Evolutionary conservation across 495 filamentous ascomycete species (phyloP).

Genomic region (Corynascus novoguineensis): DNA sequence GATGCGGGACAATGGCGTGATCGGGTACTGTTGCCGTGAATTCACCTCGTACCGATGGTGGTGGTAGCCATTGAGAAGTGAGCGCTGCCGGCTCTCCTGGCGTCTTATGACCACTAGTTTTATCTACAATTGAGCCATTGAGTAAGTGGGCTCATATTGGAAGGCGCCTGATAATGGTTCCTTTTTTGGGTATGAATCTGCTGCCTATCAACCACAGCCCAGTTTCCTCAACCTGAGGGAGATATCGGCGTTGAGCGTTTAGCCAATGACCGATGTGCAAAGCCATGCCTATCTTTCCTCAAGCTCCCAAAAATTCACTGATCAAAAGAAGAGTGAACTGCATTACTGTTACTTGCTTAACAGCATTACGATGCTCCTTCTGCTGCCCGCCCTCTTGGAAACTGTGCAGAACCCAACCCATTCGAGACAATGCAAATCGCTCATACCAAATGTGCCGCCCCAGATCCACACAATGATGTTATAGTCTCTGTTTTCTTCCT

Average conservation of each 20-base stretch:
- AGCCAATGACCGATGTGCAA: no score
- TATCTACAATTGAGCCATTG: no score
- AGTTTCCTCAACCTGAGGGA: no score
- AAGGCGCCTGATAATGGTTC: no score
- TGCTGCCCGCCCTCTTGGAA: background rate
- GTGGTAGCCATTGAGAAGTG: background rate
- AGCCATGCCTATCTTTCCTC: no score
- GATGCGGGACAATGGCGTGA: background rate
- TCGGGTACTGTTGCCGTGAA: background rate
- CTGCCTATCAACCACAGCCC: no score
- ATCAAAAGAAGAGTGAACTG: background rate
- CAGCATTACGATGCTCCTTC: background rate
- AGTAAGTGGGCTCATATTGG: no score
- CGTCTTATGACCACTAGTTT: no score
- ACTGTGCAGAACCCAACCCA: background rate
- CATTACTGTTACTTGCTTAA: conserved; percentile 5
- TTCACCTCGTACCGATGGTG: background rate
- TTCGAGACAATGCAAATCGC: conserved; percentile 1
- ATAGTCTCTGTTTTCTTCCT: background rate
- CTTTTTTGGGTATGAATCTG: no score
- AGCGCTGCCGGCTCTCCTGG: background rate
- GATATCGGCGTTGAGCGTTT: no score
- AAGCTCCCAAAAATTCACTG: background rate
- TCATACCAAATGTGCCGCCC: background rate
- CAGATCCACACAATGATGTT: background rate